Base-by-base conservation (phyloP, 1,284 basidiomycete genomes). In the Bjerkandera adusta region DNA sequence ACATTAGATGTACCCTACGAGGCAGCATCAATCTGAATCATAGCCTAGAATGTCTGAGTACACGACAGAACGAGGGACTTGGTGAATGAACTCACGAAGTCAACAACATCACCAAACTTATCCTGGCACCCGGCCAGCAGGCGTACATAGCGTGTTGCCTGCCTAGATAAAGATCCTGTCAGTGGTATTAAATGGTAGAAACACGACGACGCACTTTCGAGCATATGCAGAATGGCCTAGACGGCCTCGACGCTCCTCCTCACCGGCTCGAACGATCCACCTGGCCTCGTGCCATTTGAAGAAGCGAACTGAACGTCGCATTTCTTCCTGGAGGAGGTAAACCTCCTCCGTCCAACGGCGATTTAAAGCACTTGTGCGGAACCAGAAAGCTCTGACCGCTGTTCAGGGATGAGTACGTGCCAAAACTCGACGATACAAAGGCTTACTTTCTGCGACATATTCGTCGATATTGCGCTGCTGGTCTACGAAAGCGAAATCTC, bases 391-490 rank as follows among this genome's bases (percentile, higher is more conserved):
- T 5, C 39, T 42, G 34, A 48, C 13, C 11, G 34, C 47, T 48
- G 21, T 5, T n/a, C 3, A 35, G 5, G 6, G 18, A 4, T n/a
- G 27, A 29, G 24, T n/a, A 6, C 13, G 10, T 21, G 3, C 27
- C 22, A 5, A 3, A 11, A 15, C 8, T 11, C 11, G 11, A n/a
- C 11, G 12, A 25, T 4, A 5, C 7, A 22, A 24, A 10, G 10
- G 51, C 45, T n/a, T 30, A 48, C 55, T 47, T 26, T 51, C 52
- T 6, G 48, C 29, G 7, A 43, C 35, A 27, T 49, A 52, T 5
- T 36, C 27, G 12, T 47, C 15, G 15, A 50, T 26, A 16, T 35
- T 29, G n/a, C 15, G 44, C 2, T 25, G 32, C 11, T 48, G 21
- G n/a, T 47, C 34, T 2, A 48, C 12, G 18, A 50, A 54, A 1